Percentiles rank a stretch among this genome's conserved stretches.
Evolutionary conservation across 1,139 yeast genomes (phyloP).

Genomic region (Hansenula lynferdii): DNA sequence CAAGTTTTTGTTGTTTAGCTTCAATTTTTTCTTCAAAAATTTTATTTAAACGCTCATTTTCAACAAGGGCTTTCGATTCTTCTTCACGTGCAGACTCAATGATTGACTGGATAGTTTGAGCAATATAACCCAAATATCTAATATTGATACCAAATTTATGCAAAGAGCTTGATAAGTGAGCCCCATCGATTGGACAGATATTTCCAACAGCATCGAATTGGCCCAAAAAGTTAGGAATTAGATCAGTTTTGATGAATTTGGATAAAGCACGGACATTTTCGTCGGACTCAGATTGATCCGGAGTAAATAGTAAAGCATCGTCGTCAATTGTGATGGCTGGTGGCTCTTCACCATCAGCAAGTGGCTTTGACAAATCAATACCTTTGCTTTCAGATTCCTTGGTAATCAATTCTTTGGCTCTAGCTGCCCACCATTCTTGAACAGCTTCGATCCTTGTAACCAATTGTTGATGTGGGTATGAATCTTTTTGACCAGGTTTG

Average conservation of each 20-base stretch:
- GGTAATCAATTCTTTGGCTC: conserved; percentile 50
- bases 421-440: conserved; percentile 82
- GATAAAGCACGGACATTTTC: conserved; percentile 65
- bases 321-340: conserved; percentile 54
- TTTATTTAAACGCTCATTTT: conserved; percentile 26
- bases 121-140: conserved; percentile 77
- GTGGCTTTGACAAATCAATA: conserved; percentile 23
- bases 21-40: conserved; percentile 27
- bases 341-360: conserved; percentile 27
- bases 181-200: conserved; percentile 72
- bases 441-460: conserved; percentile 84
- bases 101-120: conserved; percentile 26
- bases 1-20: conserved; percentile 22
- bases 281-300: conserved; percentile 67
- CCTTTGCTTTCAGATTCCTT: conserved; percentile 37
- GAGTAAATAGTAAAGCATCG: conserved; percentile 58
- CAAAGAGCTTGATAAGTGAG: conserved; percentile 59
- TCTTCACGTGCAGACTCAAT: conserved; percentile 16
- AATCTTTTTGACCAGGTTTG: conserved; percentile 32
- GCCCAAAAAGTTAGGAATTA: conserved; percentile 61
- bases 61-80: conserved; percentile 23
- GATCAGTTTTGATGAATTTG: conserved; percentile 48
- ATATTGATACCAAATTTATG: conserved; percentile 85
- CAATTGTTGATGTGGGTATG: conserved; percentile 78
- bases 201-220: conserved; percentile 45